Evolutionary conservation across 2,329 filamentous ascomycete genomes (phyloP), one percentile per base, ranked within the genome.

Genomic region (Juglanconis juglandina): DNA sequence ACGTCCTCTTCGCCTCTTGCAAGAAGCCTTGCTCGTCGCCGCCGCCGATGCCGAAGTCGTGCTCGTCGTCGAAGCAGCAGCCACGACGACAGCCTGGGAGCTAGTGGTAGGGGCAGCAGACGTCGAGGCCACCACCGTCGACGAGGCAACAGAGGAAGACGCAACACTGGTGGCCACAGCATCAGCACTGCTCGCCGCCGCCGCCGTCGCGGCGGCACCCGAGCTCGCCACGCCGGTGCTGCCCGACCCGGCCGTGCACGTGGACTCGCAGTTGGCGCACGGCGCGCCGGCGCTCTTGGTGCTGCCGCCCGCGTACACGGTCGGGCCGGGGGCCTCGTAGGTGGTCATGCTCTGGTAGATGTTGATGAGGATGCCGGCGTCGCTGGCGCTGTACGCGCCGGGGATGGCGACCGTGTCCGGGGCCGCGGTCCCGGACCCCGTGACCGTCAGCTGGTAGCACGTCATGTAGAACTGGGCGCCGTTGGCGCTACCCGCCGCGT

Each of bases 351-450:
- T 69, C 8, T 71, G 67, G 68, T 81, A 77, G 63, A 81, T 81
- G 68, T 80, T 79, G 66, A 81, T 69, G 35, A 74, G 69, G 61
- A 81, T 78, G n/a, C 79, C 79, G 0, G 78, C 75, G 65, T 81
- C 77, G 17, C 63, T 70, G 5, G 73, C 68, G 64, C 71, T 72
- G 68, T 79, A 78, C 0, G 78, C 78, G 1, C 77, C 75, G 1
- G 79, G 79, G 65, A 81, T 72, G 42, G 52, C 64, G 47, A 77
- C 70, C 0, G 69, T 72, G 1, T 69, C 54, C 4, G 72, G 72
- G 35, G 60, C 64, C 7, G 69, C 67, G 24, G 62, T 64, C 24
- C 70, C 70, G 30, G 64, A 64, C 14, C 68, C 69, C 11, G 67
- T 66, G n/a, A 73, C 66, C 17, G 68, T 68, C 37, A 74, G 62